These are phyloP conservation scores for Martiniozyma asiatica DNA, from an alignment of 1,139 yeast genomes.

Conservation along the genomic window DNA sequence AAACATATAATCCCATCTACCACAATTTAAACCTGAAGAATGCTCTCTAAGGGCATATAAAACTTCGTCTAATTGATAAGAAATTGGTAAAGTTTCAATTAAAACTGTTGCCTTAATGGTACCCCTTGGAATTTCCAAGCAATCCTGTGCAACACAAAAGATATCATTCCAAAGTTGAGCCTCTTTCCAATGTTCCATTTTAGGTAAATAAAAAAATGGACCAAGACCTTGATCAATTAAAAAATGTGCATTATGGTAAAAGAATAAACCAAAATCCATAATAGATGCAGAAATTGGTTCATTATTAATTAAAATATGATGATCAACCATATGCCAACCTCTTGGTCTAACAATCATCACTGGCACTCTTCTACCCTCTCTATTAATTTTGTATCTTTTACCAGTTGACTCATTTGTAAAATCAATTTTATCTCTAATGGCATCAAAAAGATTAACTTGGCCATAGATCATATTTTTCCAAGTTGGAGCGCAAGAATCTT, in stretches of 20 bases:
- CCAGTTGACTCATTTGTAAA: constrained; percentile 35
- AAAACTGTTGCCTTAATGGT: constrained; percentile 63
- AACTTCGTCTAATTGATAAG: constrained; percentile 65
- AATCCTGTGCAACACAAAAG: constrained; percentile 60
- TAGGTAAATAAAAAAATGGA: constrained; percentile 66
- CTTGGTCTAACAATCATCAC: constrained; percentile 76
- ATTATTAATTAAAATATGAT: constrained; percentile 58
- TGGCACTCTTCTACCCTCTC: constrained; percentile 48
- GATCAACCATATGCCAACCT: constrained; percentile 77
- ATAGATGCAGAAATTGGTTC: constrained; percentile 70
- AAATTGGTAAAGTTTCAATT: constrained; percentile 62
- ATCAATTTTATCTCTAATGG: constrained; percentile 54
- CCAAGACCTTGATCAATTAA: constrained; percentile 51
- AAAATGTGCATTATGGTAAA: constrained; percentile 56
- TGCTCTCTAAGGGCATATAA: constrained; percentile 56
- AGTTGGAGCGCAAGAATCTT: constrained; percentile 91
- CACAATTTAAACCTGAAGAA: constrained; percentile 61
- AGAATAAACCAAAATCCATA: constrained; percentile 67
- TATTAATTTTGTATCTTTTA: constrained; percentile 28
- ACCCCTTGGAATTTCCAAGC: constrained; percentile 51
- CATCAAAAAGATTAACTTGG: constrained; percentile 87
- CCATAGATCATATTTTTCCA: constrained; percentile 85
- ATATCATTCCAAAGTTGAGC: constrained; percentile 70
- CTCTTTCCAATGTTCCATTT: constrained; percentile 70
- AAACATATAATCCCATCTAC: constrained; percentile 69